These are phyloP conservation scores for Malassezia furfur DNA, from an alignment of 1,284 basidiomycete species.

Conservation along the genomic window DNA sequence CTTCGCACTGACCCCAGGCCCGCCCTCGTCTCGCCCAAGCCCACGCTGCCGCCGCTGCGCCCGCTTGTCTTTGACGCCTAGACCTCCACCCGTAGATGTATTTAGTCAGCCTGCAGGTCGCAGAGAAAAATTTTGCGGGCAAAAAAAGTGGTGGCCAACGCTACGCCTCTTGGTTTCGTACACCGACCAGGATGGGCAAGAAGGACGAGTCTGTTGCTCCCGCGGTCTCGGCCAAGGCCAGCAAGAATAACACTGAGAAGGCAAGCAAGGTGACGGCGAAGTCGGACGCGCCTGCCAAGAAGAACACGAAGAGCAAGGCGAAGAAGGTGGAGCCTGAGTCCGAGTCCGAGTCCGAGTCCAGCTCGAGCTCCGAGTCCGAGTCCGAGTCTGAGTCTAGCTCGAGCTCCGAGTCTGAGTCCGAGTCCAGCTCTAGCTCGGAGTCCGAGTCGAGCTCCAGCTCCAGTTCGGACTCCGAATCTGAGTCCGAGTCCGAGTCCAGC, in stretches of 20 bases:
- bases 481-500: constrained; percentile 13
- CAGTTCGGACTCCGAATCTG: constrained; percentile 14
- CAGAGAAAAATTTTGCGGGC: constrained; percentile 6
- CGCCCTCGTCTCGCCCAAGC: constrained; percentile 26
- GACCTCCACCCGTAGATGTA: constrained; percentile 8
- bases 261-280: constrained; percentile 12
- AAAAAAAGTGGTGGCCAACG: background rate
- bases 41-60: constrained; percentile 26
- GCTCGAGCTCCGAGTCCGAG: background rate
- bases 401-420: constrained; percentile 9
- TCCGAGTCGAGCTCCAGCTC: background rate
- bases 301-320: constrained; percentile 6
- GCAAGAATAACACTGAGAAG: background rate
- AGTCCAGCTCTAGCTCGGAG: background rate
- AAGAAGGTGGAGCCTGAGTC: background rate
- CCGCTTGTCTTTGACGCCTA: constrained; percentile 32
- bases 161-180: background rate
- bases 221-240: constrained; percentile 1
- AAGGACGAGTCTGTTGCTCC: constrained; percentile 13
- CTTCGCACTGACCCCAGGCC: constrained; percentile 13
- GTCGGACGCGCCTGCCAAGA: constrained; percentile 1
- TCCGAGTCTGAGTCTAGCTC: constrained; percentile 9
- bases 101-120: constrained; percentile 15
- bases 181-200: constrained; percentile 12
- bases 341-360: background rate